A percentile compares a stretch with the other conserved stretches of the same genome.
phyloP scores from a whole-genome alignment of 2,329 filamentous ascomycete genomes.

The Fusarium pseudograminearum region DNA sequence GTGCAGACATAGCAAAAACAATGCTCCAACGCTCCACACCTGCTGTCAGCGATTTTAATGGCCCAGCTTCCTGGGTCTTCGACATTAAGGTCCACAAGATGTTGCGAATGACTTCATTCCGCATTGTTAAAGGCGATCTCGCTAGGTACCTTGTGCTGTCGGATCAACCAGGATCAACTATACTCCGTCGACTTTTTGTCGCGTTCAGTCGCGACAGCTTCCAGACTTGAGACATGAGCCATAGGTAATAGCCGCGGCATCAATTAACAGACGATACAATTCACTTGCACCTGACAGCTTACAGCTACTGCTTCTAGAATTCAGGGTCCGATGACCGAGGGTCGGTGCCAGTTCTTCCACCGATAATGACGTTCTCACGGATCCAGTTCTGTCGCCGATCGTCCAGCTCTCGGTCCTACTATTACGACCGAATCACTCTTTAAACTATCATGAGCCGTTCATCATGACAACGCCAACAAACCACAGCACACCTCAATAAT shows the following conservation, averaged over 20 bases:
- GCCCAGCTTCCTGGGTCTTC: too few species aligned
- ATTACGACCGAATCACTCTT: conserved; percentile 31
- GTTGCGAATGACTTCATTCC: not conserved
- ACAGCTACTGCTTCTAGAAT: not conserved
- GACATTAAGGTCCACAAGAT: not conserved
- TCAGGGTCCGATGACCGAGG: conserved; percentile 15
- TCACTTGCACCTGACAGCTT: not conserved
- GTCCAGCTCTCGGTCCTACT: conserved; percentile 20
- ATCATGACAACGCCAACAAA: conserved; percentile 15
- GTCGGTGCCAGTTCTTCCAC: conserved; percentile 34
- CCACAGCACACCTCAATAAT: conserved; percentile 19
- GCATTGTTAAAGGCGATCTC: not conserved
- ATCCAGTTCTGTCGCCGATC: conserved; percentile 28
- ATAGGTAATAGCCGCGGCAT: not conserved
- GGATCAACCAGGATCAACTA: not conserved
- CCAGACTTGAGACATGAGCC: not conserved
- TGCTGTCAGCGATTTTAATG: not conserved
- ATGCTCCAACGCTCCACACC: not conserved
- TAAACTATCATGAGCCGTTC: conserved; percentile 38
- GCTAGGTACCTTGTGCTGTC: not conserved
- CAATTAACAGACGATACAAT: not conserved
- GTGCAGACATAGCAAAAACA: not conserved
- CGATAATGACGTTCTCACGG: conserved; percentile 39
- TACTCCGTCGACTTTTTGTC: not conserved
- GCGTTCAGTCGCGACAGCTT: not conserved